Evolutionary conservation across 805 yeast genomes (phyloP).

Genomic region (Nakazawaea siamensis): DNA sequence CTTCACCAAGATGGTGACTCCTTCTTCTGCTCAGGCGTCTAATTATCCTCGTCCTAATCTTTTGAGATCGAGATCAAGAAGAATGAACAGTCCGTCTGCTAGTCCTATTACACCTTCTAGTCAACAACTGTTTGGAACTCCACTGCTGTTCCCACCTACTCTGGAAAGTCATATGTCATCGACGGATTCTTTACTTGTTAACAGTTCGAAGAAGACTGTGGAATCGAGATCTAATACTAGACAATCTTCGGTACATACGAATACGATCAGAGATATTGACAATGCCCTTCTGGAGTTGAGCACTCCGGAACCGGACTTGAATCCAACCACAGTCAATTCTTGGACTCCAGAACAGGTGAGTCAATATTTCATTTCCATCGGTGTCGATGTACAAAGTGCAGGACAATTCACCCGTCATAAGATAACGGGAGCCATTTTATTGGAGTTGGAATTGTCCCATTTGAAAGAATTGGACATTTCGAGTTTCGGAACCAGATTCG

Average conservation of each 20-base stretch:
- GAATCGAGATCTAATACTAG: constrained; percentile 13
- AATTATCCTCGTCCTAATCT: constrained; percentile 30
- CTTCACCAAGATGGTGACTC: constrained; percentile 55
- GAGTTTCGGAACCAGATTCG: constrained; percentile 93
- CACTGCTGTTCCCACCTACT: background rate
- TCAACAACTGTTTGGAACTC: constrained; percentile 12
- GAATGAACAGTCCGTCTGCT: constrained; percentile 23
- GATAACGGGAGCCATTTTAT: constrained; percentile 76
- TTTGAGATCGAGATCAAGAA: constrained; percentile 53
- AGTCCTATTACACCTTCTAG: constrained; percentile 10
- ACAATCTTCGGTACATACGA: constrained; percentile 31
- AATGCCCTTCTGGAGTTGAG: constrained; percentile 56
- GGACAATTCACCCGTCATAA: constrained; percentile 80
- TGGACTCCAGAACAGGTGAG: constrained; percentile 91
- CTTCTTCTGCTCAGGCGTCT: background rate
- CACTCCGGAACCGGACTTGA: background rate
- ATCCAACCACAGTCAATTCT: constrained; percentile 29
- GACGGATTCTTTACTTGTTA: constrained; percentile 2
- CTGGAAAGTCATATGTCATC: background rate
- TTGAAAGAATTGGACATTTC: constrained; percentile 87
- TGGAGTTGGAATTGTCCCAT: constrained; percentile 79
- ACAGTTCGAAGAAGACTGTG: background rate
- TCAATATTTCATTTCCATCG: constrained; percentile 61
- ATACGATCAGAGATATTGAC: constrained; percentile 65
- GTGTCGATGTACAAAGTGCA: constrained; percentile 69